These are phyloP conservation scores for Gracilariopsis chorda DNA, from an alignment of 23 red algal species.

Conservation along the genomic window DNA sequence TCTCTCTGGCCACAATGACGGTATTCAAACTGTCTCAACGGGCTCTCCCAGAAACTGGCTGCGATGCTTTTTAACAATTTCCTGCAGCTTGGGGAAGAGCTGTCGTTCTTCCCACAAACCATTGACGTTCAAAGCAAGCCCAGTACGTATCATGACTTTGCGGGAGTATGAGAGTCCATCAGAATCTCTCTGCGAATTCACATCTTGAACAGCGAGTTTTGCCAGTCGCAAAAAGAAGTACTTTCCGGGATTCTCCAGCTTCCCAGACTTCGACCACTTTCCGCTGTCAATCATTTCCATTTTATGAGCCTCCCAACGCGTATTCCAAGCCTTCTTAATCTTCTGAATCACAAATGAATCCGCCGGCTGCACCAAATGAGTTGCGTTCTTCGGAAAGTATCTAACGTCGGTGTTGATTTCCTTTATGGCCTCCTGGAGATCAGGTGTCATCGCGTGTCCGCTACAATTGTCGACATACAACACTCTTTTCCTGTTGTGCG, in stretches of 20 bases:
- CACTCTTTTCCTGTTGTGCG: background rate
- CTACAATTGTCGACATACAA: background rate
- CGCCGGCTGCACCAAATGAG: background rate
- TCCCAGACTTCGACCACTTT: background rate
- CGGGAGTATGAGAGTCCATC: too few relatives aligned
- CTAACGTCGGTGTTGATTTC: background rate
- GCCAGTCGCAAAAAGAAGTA: background rate
- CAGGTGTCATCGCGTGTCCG: background rate
- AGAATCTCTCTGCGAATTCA: too few relatives aligned
- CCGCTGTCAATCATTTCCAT: background rate
- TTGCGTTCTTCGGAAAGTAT: conserved; percentile 6
- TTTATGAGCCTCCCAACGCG: conserved; percentile 9
- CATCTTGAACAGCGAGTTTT: too few relatives aligned
- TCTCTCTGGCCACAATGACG: too few relatives aligned
- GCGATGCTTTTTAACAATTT: too few relatives aligned
- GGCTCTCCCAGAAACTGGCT: too few relatives aligned
- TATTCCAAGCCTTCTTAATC: background rate
- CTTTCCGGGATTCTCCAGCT: conserved; percentile 33
- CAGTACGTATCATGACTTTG: too few relatives aligned
- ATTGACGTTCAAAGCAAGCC: too few relatives aligned
- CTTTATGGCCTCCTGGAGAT: background rate
- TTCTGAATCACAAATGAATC: conserved; percentile 10
- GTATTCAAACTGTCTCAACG: too few relatives aligned
- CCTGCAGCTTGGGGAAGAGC: too few relatives aligned
- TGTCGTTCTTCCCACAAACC: too few relatives aligned